These are phyloP conservation scores for Brassica juncea DNA, from an alignment of 345 rosid species.

Conservation along the genomic window DNA sequence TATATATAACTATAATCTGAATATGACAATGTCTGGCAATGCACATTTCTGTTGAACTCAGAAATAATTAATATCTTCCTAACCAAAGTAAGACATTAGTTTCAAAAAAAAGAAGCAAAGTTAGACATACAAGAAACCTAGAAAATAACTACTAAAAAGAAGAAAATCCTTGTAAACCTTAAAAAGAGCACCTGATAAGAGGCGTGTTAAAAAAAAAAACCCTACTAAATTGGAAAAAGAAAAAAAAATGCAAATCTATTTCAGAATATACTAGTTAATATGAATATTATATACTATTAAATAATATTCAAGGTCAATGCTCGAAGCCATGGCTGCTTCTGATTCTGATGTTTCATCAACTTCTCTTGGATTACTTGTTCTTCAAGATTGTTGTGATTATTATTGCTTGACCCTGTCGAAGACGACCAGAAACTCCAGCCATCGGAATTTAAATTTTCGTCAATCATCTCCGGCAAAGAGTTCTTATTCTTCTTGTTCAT, in stretches of 20 bases:
- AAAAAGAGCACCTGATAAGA: conserved; percentile 37
- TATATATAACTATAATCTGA: not conserved
- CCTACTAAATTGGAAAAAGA: not conserved
- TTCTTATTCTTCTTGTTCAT: conserved; percentile 48
- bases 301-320: conserved; percentile 74
- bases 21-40: not conserved
- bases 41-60: not conserved
- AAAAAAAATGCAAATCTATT: conserved; percentile 26
- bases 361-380: conserved; percentile 56
- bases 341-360: conserved; percentile 50
- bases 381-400: conserved; percentile 47
- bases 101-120: too few species aligned
- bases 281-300: conserved; percentile 28
- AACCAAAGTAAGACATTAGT: not conserved
- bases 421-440: conserved; percentile 73
- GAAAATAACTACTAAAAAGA: not conserved
- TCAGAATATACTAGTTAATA: conserved; percentile 20
- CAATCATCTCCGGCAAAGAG: conserved; percentile 27
- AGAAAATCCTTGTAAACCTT: conserved; percentile 10
- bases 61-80: not conserved
- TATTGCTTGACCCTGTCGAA: conserved; percentile 66
- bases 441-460: conserved; percentile 53
- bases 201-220: conserved; percentile 12
- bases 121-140: not conserved
- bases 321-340: conserved; percentile 77